Base-by-base conservation (phyloP, 2,329 filamentous ascomycete species). In the Phaeosphaeriaceae sp. region DNA sequence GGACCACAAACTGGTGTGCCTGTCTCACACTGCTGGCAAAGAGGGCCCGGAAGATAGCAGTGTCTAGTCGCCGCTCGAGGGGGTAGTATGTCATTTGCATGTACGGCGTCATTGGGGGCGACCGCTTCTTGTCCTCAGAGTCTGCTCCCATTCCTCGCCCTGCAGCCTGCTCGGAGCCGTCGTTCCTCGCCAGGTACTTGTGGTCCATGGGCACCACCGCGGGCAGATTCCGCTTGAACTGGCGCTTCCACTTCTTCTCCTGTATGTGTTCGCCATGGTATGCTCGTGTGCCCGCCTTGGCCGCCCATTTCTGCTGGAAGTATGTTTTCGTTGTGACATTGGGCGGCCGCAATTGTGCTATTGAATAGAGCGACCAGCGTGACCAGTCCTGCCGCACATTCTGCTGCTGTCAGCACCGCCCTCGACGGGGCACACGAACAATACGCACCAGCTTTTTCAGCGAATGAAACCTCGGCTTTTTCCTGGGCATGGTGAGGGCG, bases 261-360 rank as follows among this genome's bases (percentile, higher is more conserved):
- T 89, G 88, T 67, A 99, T 89, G 75, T 97, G 92, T 76, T 97
- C 94, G 79, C 94, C 95, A 81, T 99, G 95, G 79, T 98, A 99
- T 63, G 86, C 89, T 67, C 95, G 89, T 44, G 92, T 87, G 64
- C 89, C 78, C 21, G 93, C 88, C 80, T 99, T 99, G 71, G 94
- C 91, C 1, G 81, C 79, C 94, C 94, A 99, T 89, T 99, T 99
- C 81, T 98, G 94, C 84, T 98, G 94, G 85, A 96, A 99, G 81
- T 95, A 96, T 46, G 93, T 97, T 24, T 66, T 66, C 3, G 56
- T 51, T 1, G 50, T 51, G 24, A 59, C 51, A 17, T 69, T 74
- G 19, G 84, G 86, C 1, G 78, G 72, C 45, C 71, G 79, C 33
- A 86, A 72, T 66, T 86, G 85, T 51, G 83, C 81, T 65, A 99